phyloP scores from a whole-genome alignment of 345 rosid species.

The Geranium rotundifolium region DNA sequence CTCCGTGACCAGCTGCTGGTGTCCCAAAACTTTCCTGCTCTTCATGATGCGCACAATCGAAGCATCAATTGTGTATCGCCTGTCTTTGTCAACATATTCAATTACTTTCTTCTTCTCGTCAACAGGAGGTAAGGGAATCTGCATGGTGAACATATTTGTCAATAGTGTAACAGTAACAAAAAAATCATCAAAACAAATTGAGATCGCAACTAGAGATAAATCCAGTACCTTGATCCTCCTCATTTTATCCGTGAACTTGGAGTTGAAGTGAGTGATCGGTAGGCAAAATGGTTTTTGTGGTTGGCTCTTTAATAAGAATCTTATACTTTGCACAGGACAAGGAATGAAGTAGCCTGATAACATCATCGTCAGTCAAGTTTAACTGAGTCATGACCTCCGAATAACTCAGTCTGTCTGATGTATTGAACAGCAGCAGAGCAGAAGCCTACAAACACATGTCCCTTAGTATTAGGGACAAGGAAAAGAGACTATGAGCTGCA shows the following conservation, averaged over 20 bases:
- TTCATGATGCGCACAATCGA: slow-evolving; percentile 98
- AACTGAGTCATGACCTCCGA: slow-evolving; percentile 70
- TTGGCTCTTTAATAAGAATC: slow-evolving; percentile 60
- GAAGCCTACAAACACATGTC: slow-evolving; percentile 45
- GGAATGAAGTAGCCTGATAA: slow-evolving; percentile 84
- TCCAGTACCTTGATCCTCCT: slow-evolving; percentile 80
- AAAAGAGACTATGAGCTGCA: background rate
- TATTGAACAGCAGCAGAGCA: slow-evolving; percentile 69
- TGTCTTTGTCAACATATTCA: slow-evolving; percentile 88
- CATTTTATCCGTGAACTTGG: slow-evolving; percentile 76
- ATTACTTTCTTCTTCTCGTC: slow-evolving; percentile 90
- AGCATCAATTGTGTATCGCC: slow-evolving; percentile 90
- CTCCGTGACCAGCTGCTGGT: slow-evolving; percentile 74
- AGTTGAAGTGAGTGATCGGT: slow-evolving; percentile 54
- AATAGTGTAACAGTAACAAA: background rate
- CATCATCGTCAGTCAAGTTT: slow-evolving; percentile 76
- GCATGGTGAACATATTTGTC: background rate
- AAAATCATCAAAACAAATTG: background rate
- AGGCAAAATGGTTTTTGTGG: slow-evolving; percentile 47
- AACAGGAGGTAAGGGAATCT: slow-evolving; percentile 91
- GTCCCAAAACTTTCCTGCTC: slow-evolving; percentile 72
- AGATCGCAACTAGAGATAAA: no score
- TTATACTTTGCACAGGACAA: slow-evolving; percentile 74
- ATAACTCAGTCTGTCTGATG: slow-evolving; percentile 65
- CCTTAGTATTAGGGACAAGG: background rate